phyloP scores from a whole-genome alignment of 2,329 filamentous ascomycete species.

The Colletotrichum gloeosporioides region DNA sequence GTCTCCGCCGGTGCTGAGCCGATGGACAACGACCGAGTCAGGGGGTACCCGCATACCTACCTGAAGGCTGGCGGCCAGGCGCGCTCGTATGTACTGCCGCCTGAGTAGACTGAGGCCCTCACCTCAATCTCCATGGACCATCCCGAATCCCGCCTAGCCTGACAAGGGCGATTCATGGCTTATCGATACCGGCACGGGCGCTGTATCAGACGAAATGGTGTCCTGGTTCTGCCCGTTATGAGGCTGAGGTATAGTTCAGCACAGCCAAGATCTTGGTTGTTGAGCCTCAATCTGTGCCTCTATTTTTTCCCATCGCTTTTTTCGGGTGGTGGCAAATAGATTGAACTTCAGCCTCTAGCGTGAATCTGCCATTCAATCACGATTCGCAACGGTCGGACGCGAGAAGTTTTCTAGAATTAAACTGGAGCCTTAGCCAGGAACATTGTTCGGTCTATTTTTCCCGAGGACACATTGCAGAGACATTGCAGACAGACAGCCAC shows the following conservation, averaged over 20 bases:
- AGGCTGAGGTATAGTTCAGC: neutral
- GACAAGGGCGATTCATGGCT: neutral
- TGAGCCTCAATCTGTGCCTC: neutral
- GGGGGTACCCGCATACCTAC: neutral
- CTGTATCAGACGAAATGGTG: neutral
- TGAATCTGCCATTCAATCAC: neutral
- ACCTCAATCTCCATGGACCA: neutral
- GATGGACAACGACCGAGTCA: constrained; percentile 16
- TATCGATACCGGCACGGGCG: neutral
- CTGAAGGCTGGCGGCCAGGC: neutral
- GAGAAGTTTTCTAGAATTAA: neutral
- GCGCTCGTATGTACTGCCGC: neutral
- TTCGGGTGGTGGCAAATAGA: neutral
- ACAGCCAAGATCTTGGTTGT: neutral
- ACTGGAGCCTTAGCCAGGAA: neutral
- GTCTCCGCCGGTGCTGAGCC: constrained; percentile 17
- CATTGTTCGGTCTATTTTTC: neutral
- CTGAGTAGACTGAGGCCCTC: neutral
- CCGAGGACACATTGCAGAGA: neutral
- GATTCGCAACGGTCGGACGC: neutral
- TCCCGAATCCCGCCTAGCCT: neutral
- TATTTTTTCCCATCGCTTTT: neutral
- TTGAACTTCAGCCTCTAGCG: neutral
- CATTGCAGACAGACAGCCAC: neutral
- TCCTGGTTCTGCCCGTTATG: neutral